Percentiles rank a stretch among this genome's conserved stretches.
Conservation (phyloP, 306 rosid genomes). For the Vicia villosa region DNA sequence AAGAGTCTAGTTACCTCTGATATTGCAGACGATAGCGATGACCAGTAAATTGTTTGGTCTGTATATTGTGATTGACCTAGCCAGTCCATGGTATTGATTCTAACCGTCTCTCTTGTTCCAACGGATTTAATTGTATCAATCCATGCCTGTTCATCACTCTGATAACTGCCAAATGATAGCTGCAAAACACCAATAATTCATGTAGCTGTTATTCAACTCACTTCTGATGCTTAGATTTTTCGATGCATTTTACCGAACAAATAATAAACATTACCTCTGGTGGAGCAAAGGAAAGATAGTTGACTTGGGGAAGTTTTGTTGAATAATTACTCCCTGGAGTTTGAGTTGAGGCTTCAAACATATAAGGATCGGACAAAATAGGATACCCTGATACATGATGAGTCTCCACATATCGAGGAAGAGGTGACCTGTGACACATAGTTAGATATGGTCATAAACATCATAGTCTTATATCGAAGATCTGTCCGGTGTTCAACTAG, state of each 20-base stretch:
- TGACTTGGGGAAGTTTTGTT: conserved; percentile 49
- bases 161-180: conserved; percentile 79
- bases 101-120: conserved; percentile 50
- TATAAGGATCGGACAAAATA: conserved; percentile 55
- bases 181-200: conserved; percentile 52
- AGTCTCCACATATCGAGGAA: conserved; percentile 54
- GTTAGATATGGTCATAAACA: conserved; percentile 14
- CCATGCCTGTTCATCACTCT: conserved; percentile 94
- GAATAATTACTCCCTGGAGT: conserved; percentile 69
- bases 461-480: background rate
- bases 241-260: conserved; percentile 29
- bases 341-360: conserved; percentile 53
- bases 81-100: conserved; percentile 96
- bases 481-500: background rate
- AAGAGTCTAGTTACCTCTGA: conserved; percentile 64
- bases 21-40: conserved; percentile 84
- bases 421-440: conserved; percentile 68
- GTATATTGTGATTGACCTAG: conserved; percentile 81
- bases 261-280: conserved; percentile 72
- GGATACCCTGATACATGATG: conserved; percentile 81
- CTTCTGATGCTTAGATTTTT: conserved; percentile 24
- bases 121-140: conserved; percentile 81
- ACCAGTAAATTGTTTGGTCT: conserved; percentile 73
- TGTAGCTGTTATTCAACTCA: too few species aligned
- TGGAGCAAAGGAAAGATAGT: conserved; percentile 91